Percentiles rank a stretch among this genome's conserved stretches.
Evolutionary conservation across 176 grass and related monocot species (phyloP).

Genomic region (Aegilops sharonensis): DNA sequence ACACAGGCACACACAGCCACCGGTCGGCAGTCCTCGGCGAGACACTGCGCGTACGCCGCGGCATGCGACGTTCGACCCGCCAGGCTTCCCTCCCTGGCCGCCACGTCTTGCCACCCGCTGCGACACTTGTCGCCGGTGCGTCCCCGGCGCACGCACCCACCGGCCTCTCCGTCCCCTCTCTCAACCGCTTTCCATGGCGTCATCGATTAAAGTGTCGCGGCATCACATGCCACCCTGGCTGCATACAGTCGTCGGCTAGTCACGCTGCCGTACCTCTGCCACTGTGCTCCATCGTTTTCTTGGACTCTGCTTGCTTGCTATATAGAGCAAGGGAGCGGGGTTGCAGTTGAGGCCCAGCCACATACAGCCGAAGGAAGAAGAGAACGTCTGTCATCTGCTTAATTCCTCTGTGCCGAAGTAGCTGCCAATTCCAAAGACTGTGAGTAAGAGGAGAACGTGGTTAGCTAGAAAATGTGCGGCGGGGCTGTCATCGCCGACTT

Average conservation of each 20-base stretch:
- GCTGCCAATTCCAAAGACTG: neutral
- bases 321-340: neutral
- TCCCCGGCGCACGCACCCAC: neutral
- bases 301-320: neutral
- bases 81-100: neutral
- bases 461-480: constrained; percentile 39
- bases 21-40: neutral
- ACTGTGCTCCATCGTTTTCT: neutral
- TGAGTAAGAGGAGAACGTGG: neutral
- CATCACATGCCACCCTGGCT: neutral
- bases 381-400: neutral
- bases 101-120: neutral
- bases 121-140: neutral
- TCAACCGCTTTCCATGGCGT: neutral
- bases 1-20: neutral
- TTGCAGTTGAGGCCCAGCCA: neutral
- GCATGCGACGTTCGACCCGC: neutral
- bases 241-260: neutral
- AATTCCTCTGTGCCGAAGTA: neutral
- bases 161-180: neutral
- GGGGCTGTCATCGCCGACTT: constrained; percentile 46
- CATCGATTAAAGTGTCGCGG: neutral
- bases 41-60: neutral
- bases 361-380: neutral
- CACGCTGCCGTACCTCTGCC: neutral